Percentiles rank a stretch among this genome's conserved stretches.
Evolutionary conservation across 2,329 filamentous ascomycete species (phyloP).

Genomic region (Didymella keratinophila): DNA sequence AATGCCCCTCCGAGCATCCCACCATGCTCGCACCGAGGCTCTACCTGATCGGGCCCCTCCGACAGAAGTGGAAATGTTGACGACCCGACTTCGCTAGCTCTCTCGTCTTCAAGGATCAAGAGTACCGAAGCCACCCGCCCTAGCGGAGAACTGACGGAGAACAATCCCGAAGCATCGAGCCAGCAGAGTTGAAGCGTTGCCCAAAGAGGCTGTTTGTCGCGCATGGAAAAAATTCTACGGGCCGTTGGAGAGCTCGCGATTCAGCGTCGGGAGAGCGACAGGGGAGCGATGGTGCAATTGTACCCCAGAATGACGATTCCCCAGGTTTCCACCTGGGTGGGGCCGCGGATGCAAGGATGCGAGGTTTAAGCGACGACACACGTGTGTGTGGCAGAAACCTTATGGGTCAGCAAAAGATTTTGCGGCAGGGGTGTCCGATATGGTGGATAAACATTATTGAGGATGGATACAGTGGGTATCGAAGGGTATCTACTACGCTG

Average conservation of each 20-base stretch:
- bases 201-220: too few relatives aligned
- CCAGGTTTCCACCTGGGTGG: slow-evolving; percentile 1
- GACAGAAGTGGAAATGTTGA: too few relatives aligned
- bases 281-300: slow-evolving; percentile 16
- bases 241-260: too few relatives aligned
- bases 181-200: too few relatives aligned
- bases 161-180: too few relatives aligned
- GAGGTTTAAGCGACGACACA: slow-evolving; percentile 6
- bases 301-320: slow-evolving; percentile 17
- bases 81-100: too few relatives aligned
- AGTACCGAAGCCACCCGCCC: too few relatives aligned
- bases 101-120: too few relatives aligned
- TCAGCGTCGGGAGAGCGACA: not conserved
- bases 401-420: not conserved
- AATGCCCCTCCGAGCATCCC: not conserved
- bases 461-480: not conserved
- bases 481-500: not conserved
- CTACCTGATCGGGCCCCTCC: not conserved
- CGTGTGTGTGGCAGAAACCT: not conserved
- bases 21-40: not conserved
- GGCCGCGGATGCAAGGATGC: slow-evolving; percentile 1
- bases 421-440: not conserved
- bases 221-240: too few relatives aligned
- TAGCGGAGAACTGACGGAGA: not conserved
- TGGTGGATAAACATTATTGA: not conserved